Base-by-base conservation (phyloP, 495 filamentous ascomycete species). In the Neurospora sp. region DNA sequence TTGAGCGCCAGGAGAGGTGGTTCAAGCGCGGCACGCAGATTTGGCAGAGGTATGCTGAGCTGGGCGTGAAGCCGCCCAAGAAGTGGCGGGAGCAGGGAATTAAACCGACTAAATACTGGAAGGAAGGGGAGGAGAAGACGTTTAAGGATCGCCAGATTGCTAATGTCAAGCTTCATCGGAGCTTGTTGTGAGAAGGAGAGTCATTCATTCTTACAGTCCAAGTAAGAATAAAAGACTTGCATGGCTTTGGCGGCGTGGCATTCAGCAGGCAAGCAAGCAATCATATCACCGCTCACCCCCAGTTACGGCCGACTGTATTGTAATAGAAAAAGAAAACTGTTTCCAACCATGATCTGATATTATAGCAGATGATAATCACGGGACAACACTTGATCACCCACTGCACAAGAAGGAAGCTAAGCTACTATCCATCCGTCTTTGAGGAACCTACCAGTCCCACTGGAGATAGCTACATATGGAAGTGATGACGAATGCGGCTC, bases 11-110 rank as follows among this genome's bases (percentile, higher is more conserved):
- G 75, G 76, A 83, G 73, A 84, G 92, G 71, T 99, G 96, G 96
- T 88, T 90, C 74, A 90, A 87, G 39, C 87, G 96, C 65, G 93
- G 94, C 27, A 89, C 90, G 75, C 82, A 82, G 38, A 92, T 97
- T 72, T 97, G 93, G 93, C 81, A 82, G 69, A 85, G 89, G 44
- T 87, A 92, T 86, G 89, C 89, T 8, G 91, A 92, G 79, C 77
- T 88, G 59, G 91, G 91, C 8, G 82, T 85, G 73, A 90, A 90
- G 79, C 89, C 91, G 65, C 91, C 91, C 5, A 82, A 83, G 76
- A 86, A 82, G 78, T 93, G 91, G 91, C 86, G 90, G 69, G 79
- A 82, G 16, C 83, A 91, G 82, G 93, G 93, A 31, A 86, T 95
- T 61, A 87, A 80, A 14, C 81, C 83, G 8, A 78, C 82, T 42